Evolutionary conservation across 768 basidiomycete genomes (phyloP).

Genomic region (Lactifluus rugatus): DNA sequence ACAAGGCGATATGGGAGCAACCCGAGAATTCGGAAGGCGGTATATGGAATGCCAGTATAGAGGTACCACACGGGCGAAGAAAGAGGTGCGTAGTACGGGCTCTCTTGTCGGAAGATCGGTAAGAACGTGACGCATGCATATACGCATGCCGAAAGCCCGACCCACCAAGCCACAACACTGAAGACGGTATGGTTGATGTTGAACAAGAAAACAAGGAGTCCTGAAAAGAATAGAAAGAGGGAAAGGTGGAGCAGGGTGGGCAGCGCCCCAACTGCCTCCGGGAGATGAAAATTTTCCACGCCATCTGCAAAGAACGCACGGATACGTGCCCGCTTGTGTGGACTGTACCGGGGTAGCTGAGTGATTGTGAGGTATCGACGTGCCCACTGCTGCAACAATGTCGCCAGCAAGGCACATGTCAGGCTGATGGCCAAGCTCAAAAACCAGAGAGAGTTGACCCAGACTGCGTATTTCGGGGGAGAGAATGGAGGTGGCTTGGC

Average conservation of each 20-base stretch:
- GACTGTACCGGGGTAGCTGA: neutral
- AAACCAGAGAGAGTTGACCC: conserved; percentile 1
- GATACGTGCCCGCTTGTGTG: neutral
- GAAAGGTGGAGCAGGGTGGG: neutral
- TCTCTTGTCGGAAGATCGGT: neutral
- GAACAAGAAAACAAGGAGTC: neutral
- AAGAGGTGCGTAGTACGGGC: neutral
- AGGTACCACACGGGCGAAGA: neutral
- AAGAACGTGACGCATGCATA: neutral
- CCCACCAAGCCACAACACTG: neutral
- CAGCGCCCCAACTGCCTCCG: neutral
- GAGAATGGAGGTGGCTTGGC: neutral
- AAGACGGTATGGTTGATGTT: neutral
- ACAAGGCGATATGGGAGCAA: neutral
- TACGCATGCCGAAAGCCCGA: neutral
- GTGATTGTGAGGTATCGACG: neutral
- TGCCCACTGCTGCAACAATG: neutral
- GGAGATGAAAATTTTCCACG: neutral
- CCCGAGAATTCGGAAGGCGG: too few species aligned
- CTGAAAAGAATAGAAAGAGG: neutral
- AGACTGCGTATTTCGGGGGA: neutral
- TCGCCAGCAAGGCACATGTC: neutral
- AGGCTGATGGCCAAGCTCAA: neutral
- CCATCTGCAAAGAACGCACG: neutral
- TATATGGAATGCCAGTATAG: neutral